Evolutionary conservation across 257 asterid genomes (phyloP).

Genomic region (Solanum phureja): DNA sequence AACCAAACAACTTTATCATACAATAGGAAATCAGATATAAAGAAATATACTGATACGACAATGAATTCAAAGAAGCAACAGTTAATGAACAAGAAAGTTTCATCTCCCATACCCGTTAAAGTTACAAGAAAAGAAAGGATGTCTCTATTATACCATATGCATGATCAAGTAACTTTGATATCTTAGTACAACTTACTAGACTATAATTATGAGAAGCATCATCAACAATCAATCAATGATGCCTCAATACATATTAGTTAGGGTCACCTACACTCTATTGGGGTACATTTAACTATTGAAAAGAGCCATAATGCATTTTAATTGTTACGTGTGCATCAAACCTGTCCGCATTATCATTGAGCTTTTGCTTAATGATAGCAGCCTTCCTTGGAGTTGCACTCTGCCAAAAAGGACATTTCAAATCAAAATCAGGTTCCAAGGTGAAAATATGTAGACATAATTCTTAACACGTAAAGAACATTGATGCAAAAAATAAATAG

Average conservation of each 20-base stretch:
- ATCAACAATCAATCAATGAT: neutral
- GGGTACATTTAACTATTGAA: neutral
- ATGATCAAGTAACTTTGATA: neutral
- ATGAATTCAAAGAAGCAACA: neutral
- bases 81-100: neutral
- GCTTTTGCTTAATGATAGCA: conserved; percentile 57
- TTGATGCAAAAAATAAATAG: neutral
- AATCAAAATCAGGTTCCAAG: neutral
- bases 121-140: neutral
- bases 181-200: neutral
- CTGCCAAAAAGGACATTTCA: conserved; percentile 20
- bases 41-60: neutral
- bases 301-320: neutral
- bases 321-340: conserved; percentile 2
- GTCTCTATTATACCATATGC: neutral
- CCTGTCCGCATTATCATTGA: conserved; percentile 81
- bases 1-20: neutral
- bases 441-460: neutral
- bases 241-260: neutral
- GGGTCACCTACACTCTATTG: neutral
- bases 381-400: conserved; percentile 84
- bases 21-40: neutral
- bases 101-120: neutral
- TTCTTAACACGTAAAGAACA: neutral
- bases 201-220: neutral